Base-by-base conservation (phyloP, 2,329 filamentous ascomycete genomes). In the Calonectria montana region DNA sequence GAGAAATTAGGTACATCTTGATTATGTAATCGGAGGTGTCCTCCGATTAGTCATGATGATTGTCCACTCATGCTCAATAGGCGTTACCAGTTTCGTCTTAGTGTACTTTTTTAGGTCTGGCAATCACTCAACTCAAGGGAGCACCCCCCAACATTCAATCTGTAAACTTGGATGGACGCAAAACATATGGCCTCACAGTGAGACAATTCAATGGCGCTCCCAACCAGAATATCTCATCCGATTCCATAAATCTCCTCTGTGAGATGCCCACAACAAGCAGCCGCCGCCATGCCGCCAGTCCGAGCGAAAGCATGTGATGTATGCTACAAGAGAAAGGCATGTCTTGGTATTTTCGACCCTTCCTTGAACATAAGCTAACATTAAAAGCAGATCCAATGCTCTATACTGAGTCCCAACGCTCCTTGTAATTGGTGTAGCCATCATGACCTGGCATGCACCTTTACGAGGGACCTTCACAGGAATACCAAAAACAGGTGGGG, bases 361-460 rank as follows among this genome's bases (percentile, higher is more conserved):
- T 55, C 7, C 18, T 23, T 5, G 12, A 1, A 29, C 21, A 12
- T 23, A 10, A 10, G 8, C 53, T 50, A n/a, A 67, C 43, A 23
- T 12, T 15, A 4, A 29, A 16, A 12, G 23, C 35, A 78, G 76
- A 78, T 78, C 35, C 76, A 78, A 72, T 78, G 76, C 41, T 62
- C 72, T 31, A 74, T 77, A 47, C 68, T 72, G 12, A 73, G 67
- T 4, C 70, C 62, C 2, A 64, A 68, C 21, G 71, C 67, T 47
- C 68, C 76, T 12, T 78, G 76, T 47, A 74, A 78, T 62, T 78
- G 76, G 76, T 78, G 76, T 16, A 70, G 67, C 37, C 75, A 73
- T 25, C 76, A 78, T 23, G 67, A 65, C 47, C 53, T 77, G 21
- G 50, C 72, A 8, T 78, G 76, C 39, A 78, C 76, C 7, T 78